A percentile compares a stretch with the other conserved stretches of the same genome.
Evolutionary conservation across 352 stramenopile genomes (phyloP).

Genomic region (Phytophthora nicotianae): DNA sequence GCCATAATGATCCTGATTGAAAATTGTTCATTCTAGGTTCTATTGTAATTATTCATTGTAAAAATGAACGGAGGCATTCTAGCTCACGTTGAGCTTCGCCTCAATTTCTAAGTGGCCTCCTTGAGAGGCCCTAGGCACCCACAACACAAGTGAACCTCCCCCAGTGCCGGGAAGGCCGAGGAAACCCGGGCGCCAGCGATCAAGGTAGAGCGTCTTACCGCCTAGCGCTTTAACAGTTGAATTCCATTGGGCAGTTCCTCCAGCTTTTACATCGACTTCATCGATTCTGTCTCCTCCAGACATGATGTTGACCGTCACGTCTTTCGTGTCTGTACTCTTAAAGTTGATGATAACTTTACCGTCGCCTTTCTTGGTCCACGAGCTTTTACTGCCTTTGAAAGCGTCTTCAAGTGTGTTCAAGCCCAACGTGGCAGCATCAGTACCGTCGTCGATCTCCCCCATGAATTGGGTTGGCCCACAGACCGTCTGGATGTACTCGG

Average conservation of each 20-base stretch:
- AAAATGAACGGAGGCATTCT: slow-evolving; percentile 10
- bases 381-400: slow-evolving; percentile 27
- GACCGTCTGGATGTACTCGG: slow-evolving; percentile 67
- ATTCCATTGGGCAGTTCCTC: slow-evolving; percentile 22
- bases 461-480: slow-evolving; percentile 47
- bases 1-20: neutral
- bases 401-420: slow-evolving; percentile 30
- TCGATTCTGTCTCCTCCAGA: slow-evolving; percentile 33
- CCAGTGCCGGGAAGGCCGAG: slow-evolving; percentile 31
- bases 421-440: slow-evolving; percentile 41
- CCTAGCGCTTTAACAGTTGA: slow-evolving; percentile 31
- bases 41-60: neutral
- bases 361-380: slow-evolving; percentile 30
- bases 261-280: slow-evolving; percentile 23
- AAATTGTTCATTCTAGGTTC: neutral
- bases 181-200: slow-evolving; percentile 31
- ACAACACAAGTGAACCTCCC: slow-evolving; percentile 59
- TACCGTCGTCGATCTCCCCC: slow-evolving; percentile 66
- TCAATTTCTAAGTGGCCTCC: slow-evolving; percentile 52
- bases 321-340: slow-evolving; percentile 27
- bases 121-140: slow-evolving; percentile 44
- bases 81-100: slow-evolving; percentile 57
- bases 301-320: slow-evolving; percentile 36
- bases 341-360: slow-evolving; percentile 34
- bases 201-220: slow-evolving; percentile 34